phyloP scores from a whole-genome alignment of 1,284 basidiomycete species.

The Inonotus hispidus region DNA sequence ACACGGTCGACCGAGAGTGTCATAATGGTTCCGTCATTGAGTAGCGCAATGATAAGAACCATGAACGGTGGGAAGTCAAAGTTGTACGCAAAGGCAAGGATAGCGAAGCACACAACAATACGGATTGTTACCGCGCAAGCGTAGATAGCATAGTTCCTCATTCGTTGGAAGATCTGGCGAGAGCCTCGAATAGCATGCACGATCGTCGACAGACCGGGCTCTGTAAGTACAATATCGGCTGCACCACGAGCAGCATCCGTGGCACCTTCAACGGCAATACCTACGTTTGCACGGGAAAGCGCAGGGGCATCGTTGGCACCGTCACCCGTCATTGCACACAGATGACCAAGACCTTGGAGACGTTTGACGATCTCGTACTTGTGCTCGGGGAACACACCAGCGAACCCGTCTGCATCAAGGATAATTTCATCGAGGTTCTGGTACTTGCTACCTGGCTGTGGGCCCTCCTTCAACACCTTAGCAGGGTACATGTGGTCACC shows the following conservation, averaged over 20 bases:
- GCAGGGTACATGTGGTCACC: constrained; percentile 97
- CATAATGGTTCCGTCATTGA: constrained; percentile 99
- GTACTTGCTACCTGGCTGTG: constrained; percentile 75
- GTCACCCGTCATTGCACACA: constrained; percentile 93
- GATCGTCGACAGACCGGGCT: constrained; percentile 95
- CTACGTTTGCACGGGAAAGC: constrained; percentile 90
- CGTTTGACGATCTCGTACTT: constrained; percentile 93
- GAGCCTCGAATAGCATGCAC: constrained; percentile 95
- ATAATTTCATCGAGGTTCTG: constrained; percentile 89
- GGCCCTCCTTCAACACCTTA: constrained; percentile 92
- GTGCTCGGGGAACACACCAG: constrained; percentile 96
- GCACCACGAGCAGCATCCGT: constrained; percentile 94
- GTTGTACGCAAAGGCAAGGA: constrained; percentile 93
- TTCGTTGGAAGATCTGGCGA: constrained; percentile 96
- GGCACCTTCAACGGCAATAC: constrained; percentile 96
- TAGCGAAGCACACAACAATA: constrained; percentile 96
- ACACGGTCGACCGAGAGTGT: constrained; percentile 97
- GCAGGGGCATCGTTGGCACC: constrained; percentile 97
- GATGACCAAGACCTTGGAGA: constrained; percentile 85
- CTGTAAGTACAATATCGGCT: constrained; percentile 92
- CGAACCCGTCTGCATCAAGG: constrained; percentile 87
- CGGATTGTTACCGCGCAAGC: constrained; percentile 93
- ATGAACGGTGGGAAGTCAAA: constrained; percentile 99
- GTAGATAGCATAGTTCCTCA: constrained; percentile 94
- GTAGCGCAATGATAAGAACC: constrained; percentile 94